Evolutionary conservation across 495 filamentous ascomycete species (phyloP).

Genomic region (Cudoniella acicularis): DNA sequence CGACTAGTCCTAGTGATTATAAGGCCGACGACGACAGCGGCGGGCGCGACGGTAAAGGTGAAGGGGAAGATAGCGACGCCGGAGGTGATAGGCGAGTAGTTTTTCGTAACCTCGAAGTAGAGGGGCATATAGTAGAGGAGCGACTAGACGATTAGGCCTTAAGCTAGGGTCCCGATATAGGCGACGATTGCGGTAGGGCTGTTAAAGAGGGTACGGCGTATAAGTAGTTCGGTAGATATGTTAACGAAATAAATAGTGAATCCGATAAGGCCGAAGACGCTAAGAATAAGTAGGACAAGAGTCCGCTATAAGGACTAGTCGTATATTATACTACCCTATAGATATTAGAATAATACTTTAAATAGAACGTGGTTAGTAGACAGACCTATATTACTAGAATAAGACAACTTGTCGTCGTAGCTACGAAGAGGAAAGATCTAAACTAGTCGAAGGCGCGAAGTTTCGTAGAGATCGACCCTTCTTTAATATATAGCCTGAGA

Average conservation of each 20-base stretch:
- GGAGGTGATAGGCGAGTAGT: conserved; percentile 47
- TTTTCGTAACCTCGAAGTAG: conserved; percentile 63
- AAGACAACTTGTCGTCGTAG: conserved; percentile 39
- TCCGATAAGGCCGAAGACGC: conserved; percentile 34
- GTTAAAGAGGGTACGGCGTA: conserved; percentile 37
- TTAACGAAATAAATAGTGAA: conserved; percentile 45
- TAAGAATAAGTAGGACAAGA: conserved; percentile 52
- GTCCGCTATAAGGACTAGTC: conserved; percentile 49
- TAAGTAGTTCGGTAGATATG: conserved; percentile 40
- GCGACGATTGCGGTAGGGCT: conserved; percentile 35
- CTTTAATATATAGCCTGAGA: conserved; percentile 25
- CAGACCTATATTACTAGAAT: conserved; percentile 44
- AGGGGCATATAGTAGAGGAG: conserved; percentile 41
- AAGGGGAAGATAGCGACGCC: conserved; percentile 59
- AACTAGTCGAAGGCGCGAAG: conserved; percentile 54
- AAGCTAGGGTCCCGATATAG: conserved; percentile 26
- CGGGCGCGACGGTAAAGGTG: conserved; percentile 43
- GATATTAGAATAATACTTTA: background rate
- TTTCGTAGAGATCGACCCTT: conserved; percentile 31
- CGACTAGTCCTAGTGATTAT: conserved; percentile 42
- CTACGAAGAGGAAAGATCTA: conserved; percentile 52
- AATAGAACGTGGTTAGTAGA: conserved; percentile 24
- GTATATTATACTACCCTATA: conserved; percentile 47
- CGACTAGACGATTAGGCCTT: conserved; percentile 16
- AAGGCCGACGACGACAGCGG: conserved; percentile 43